Conservation (phyloP, 768 basidiomycete genomes). For the Leccinum aurantiacum region DNA sequence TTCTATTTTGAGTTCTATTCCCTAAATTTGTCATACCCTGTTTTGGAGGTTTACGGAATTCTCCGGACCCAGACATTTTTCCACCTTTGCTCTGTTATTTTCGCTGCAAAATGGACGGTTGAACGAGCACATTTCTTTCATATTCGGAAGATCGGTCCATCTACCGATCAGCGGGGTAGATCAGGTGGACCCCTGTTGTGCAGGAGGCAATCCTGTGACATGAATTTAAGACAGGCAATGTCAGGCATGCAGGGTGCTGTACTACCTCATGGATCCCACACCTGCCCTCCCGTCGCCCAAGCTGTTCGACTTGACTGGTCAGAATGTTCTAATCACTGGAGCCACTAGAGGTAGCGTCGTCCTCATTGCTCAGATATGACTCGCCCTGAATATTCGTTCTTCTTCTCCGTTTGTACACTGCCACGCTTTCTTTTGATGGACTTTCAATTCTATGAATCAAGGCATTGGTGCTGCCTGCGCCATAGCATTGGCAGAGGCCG, state of each 20-base stretch:
- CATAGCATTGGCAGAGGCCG: constrained; percentile 53
- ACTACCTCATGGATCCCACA: constrained; percentile 49
- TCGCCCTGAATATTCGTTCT: constrained; percentile 16
- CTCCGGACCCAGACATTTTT: constrained; percentile 16
- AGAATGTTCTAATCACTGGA: constrained; percentile 78
- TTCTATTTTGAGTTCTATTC: constrained; percentile 22
- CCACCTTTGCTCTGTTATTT: constrained; percentile 4
- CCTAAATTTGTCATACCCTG: constrained; percentile 23
- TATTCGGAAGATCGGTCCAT: constrained; percentile 29
- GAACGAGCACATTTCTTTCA: constrained; percentile 9
- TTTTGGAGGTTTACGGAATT: constrained; percentile 21
- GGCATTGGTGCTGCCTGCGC: constrained; percentile 59
- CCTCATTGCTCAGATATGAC: constrained; percentile 15
- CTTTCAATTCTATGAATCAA: constrained; percentile 24
- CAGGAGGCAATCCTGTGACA: constrained; percentile 1
- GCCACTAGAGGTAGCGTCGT: constrained; percentile 66
- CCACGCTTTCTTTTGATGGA: constrained; percentile 10
- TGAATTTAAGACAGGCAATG: constrained; percentile 21
- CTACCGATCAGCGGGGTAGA: constrained; percentile 34
- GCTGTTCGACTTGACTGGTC: constrained; percentile 67
- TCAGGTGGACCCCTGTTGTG: constrained; percentile 10
- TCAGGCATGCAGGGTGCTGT: constrained; percentile 5
- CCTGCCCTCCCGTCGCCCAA: constrained; percentile 48
- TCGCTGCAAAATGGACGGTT: neutral
- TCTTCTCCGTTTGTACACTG: constrained; percentile 15